These are phyloP conservation scores for Cyclotella distinguenda DNA, from an alignment of 108 stramenopile genomes.

Conservation along the genomic window DNA sequence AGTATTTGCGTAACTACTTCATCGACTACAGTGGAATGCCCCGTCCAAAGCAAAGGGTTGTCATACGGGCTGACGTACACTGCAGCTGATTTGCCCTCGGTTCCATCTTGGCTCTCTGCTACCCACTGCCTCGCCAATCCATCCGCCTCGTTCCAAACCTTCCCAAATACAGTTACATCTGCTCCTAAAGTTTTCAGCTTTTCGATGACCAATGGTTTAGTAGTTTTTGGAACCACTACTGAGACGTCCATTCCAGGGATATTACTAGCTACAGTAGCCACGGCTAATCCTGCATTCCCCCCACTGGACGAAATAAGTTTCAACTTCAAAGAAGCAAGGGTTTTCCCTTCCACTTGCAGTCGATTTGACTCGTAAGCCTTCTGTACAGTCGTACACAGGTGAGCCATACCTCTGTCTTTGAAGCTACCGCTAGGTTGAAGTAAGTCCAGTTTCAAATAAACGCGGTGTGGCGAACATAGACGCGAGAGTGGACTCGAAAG, in stretches of 20 bases:
- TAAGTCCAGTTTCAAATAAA: conserved; percentile 77
- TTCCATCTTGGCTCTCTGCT: conserved; percentile 27
- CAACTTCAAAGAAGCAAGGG: conserved; percentile 1
- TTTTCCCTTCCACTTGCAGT: background rate
- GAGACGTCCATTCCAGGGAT: conserved; percentile 59
- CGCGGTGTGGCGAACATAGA: conserved; percentile 47
- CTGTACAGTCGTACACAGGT: conserved; percentile 58
- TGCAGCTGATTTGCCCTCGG: background rate
- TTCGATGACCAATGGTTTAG: conserved; percentile 76
- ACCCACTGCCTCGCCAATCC: conserved; percentile 59
- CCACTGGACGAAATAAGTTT: conserved; percentile 66
- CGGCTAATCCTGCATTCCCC: conserved; percentile 83
- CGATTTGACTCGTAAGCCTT: conserved; percentile 29
- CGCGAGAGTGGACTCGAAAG: conserved; percentile 56
- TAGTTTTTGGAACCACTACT: conserved; percentile 86
- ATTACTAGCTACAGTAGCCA: conserved; percentile 65
- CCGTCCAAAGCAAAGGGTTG: conserved; percentile 86
- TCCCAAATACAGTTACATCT: conserved; percentile 75
- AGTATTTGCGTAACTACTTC: conserved; percentile 67
- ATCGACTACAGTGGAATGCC: conserved; percentile 83
- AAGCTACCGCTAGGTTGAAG: conserved; percentile 72
- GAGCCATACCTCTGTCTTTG: conserved; percentile 85
- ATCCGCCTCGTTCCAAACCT: conserved; percentile 92
- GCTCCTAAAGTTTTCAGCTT: conserved; percentile 82
- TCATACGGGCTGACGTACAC: conserved; percentile 79